A percentile compares a stretch with the other conserved stretches of the same genome.
Conservation (phyloP, 345 rosid species). For the Pugionium dolabratum region DNA sequence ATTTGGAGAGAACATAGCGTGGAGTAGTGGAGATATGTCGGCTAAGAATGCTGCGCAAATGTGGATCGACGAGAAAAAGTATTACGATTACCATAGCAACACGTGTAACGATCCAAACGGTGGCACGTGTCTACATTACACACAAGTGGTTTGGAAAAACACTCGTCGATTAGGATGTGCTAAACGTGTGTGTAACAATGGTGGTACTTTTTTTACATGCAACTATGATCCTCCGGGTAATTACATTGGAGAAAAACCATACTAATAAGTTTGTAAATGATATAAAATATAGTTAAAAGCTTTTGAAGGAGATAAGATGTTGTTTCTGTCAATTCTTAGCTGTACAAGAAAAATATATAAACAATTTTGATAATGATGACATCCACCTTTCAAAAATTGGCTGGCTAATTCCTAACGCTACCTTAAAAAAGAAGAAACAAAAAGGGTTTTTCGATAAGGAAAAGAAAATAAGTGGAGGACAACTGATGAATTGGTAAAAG, state of each 20-base stretch:
- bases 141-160: constrained; percentile 37
- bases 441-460: background rate
- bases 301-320: background rate
- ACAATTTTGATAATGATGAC: constrained; percentile 30
- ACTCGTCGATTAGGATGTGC: constrained; percentile 44
- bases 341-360: constrained; percentile 34
- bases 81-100: constrained; percentile 33
- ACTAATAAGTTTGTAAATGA: constrained; percentile 17
- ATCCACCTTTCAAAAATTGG: constrained; percentile 50
- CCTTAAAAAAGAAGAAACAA: background rate
- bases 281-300: background rate
- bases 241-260: constrained; percentile 44
- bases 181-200: constrained; percentile 53
- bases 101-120: constrained; percentile 37
- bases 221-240: constrained; percentile 67
- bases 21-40: constrained; percentile 38
- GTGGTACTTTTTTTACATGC: constrained; percentile 56
- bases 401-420: constrained; percentile 40
- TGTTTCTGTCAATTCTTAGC: constrained; percentile 34
- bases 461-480: constrained; percentile 34
- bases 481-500: constrained; percentile 41
- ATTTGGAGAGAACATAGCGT: constrained; percentile 46
- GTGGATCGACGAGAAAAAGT: constrained; percentile 43
- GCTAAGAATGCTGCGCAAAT: constrained; percentile 36
- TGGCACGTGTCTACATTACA: constrained; percentile 39